Conservation (phyloP, 371 early-diverging fungal genomes). For the Ordospora colligata region DNA sequence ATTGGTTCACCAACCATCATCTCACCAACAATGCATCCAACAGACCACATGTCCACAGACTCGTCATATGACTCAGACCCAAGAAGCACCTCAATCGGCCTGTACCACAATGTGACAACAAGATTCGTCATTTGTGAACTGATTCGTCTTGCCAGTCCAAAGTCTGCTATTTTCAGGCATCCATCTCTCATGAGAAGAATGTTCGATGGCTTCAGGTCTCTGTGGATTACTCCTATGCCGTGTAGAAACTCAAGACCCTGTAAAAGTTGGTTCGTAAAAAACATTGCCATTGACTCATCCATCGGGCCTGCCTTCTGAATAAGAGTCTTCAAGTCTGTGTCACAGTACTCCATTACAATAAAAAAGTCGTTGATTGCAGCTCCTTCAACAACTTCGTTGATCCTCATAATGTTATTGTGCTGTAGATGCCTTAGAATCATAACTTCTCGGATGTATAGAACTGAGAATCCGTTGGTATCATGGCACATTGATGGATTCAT, state of each 20-base stretch:
- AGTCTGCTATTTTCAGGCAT: conserved; percentile 89
- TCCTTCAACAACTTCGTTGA: conserved; percentile 61
- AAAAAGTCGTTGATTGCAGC: conserved; percentile 66
- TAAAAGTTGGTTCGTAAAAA: conserved; percentile 16
- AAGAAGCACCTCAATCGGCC: conserved; percentile 7
- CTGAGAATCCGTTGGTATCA: conserved; percentile 8
- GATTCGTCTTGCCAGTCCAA: conserved; percentile 67
- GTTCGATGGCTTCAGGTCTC: conserved; percentile 99
- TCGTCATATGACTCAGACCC: conserved; percentile 4
- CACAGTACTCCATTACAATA: conserved; percentile 70
- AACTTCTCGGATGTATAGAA: conserved; percentile 29
- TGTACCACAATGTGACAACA: conserved; percentile 26
- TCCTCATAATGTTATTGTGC: conserved; percentile 6
- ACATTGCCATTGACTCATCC: background rate
- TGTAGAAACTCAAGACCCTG: conserved; percentile 38
- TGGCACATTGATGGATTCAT: conserved; percentile 16
- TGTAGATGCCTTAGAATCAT: background rate
- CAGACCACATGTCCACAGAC: conserved; percentile 60
- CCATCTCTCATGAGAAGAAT: conserved; percentile 76
- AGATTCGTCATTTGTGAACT: background rate
- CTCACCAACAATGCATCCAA: conserved; percentile 75
- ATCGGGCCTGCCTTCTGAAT: background rate
- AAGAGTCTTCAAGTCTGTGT: conserved; percentile 62
- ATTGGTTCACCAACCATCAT: conserved; percentile 60
- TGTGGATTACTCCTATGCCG: conserved; percentile 66